These are phyloP conservation scores for Lithocarpus polystachyus DNA, from an alignment of 306 rosid genomes.

Conservation along the genomic window DNA sequence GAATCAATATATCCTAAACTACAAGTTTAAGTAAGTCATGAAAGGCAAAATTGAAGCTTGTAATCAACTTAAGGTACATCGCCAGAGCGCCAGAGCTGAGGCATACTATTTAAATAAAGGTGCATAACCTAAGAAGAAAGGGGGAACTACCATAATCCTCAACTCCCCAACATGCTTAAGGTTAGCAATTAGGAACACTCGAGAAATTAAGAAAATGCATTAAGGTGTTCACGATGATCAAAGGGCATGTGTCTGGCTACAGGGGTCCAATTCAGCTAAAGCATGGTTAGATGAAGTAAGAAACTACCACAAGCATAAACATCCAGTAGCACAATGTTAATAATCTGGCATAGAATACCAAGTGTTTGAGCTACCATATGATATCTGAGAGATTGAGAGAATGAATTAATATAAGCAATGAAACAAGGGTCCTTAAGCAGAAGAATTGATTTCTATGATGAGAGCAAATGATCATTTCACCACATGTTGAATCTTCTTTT, in stretches of 20 bases:
- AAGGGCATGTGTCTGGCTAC: not conserved
- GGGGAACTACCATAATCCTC: not conserved
- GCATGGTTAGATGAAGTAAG: not conserved
- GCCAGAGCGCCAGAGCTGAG: not conserved
- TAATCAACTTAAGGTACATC: not conserved
- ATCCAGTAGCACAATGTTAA: not conserved
- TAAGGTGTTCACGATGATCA: not conserved
- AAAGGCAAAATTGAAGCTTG: not conserved
- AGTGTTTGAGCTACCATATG: not conserved
- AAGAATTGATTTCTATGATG: not conserved
- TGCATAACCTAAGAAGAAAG: not conserved
- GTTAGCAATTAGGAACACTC: not conserved
- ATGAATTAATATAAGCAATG: not conserved
- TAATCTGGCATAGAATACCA: not conserved
- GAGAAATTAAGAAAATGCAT: not conserved
- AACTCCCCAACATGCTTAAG: not conserved
- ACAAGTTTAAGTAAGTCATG: not conserved
- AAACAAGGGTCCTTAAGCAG: not conserved
- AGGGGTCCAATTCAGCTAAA: not conserved
- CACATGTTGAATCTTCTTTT: too few relatives aligned
- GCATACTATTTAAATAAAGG: not conserved
- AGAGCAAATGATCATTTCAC: not conserved
- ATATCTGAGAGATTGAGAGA: not conserved
- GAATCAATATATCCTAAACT: not conserved
- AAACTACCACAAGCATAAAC: not conserved